phyloP scores from a whole-genome alignment of 1,284 basidiomycete genomes.

The Cryptococcus floricola region DNA sequence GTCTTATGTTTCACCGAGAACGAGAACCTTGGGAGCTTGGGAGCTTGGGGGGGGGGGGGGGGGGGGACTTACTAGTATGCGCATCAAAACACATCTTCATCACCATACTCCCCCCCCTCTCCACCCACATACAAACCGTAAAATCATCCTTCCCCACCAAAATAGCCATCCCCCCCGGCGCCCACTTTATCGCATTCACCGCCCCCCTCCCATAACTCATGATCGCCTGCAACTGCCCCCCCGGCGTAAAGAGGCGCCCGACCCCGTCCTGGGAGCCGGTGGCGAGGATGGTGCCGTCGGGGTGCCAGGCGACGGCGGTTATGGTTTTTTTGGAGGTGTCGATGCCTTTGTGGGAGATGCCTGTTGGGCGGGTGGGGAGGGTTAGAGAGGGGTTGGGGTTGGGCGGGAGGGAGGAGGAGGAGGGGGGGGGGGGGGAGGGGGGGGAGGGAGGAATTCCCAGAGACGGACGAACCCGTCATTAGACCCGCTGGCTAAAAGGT shows the following conservation, averaged over 20 bases:
- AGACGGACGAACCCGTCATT: slow-evolving; percentile 36
- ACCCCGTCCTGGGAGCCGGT: slow-evolving; percentile 38
- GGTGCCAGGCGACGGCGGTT: slow-evolving; percentile 38
- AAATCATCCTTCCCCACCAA: slow-evolving; percentile 38
- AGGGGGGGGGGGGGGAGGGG: background rate
- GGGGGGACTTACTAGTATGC: slow-evolving; percentile 34
- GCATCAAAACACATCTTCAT: slow-evolving; percentile 30
- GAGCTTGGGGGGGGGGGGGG: no score
- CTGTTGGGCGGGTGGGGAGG: slow-evolving; percentile 16
- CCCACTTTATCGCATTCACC: slow-evolving; percentile 41
- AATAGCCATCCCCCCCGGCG: slow-evolving; percentile 35
- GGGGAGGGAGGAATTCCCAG: slow-evolving; percentile 34
- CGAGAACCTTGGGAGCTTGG: no score
- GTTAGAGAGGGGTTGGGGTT: slow-evolving; percentile 1
- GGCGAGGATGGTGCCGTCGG: slow-evolving; percentile 41
- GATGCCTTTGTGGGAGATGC: slow-evolving; percentile 37
- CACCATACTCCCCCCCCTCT: slow-evolving; percentile 18
- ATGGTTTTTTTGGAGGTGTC: slow-evolving; percentile 38
- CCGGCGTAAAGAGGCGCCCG: slow-evolving; percentile 41
- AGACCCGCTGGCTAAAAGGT: slow-evolving; percentile 34
- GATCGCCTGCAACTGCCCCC: slow-evolving; percentile 40
- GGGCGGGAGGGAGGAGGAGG: background rate
- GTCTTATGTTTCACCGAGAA: no score
- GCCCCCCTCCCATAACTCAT: slow-evolving; percentile 39
- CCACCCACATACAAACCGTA: slow-evolving; percentile 22